Conservation (phyloP, 805 yeast genomes). For the Clavispora asparagi region DNA sequence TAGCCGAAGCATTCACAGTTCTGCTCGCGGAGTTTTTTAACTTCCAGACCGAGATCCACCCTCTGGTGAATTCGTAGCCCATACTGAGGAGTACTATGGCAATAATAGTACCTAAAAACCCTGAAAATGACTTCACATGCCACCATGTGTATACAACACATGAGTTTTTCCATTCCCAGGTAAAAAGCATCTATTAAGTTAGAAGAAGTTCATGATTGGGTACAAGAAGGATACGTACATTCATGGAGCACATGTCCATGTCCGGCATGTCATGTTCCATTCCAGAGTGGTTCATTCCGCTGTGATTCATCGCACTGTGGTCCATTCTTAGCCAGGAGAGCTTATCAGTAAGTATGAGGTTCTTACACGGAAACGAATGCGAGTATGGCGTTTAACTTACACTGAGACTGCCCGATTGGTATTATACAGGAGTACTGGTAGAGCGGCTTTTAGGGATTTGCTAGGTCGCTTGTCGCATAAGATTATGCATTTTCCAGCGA, state of each 20-base stretch:
- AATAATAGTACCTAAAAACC: constrained; percentile 48
- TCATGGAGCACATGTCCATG: constrained; percentile 48
- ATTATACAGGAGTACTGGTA: too few relatives aligned
- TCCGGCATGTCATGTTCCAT: constrained; percentile 19
- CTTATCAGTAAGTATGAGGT: too few relatives aligned
- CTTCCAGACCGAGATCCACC: constrained; percentile 26
- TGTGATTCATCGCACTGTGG: constrained; percentile 11
- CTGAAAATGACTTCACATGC: constrained; percentile 56
- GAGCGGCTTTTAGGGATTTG: too few relatives aligned
- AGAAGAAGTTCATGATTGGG: background rate
- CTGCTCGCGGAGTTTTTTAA: constrained; percentile 1
- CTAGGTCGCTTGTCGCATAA: too few relatives aligned
- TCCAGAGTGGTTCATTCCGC: constrained; percentile 2
- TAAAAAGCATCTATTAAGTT: constrained; percentile 55
- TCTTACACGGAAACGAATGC: too few relatives aligned
- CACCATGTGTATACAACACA: constrained; percentile 78
- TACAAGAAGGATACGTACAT: constrained; percentile 24
- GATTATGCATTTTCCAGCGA: too few relatives aligned
- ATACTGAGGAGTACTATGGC: constrained; percentile 45
- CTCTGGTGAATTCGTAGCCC: constrained; percentile 56
- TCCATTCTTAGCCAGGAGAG: constrained; percentile 6
- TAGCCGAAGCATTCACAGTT: background rate
- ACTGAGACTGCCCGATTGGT: too few relatives aligned
- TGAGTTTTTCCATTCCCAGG: constrained; percentile 70
- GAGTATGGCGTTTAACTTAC: too few relatives aligned